phyloP scores from a whole-genome alignment of 148 eudicot genomes.

The Fagopyrum homotropicum region DNA sequence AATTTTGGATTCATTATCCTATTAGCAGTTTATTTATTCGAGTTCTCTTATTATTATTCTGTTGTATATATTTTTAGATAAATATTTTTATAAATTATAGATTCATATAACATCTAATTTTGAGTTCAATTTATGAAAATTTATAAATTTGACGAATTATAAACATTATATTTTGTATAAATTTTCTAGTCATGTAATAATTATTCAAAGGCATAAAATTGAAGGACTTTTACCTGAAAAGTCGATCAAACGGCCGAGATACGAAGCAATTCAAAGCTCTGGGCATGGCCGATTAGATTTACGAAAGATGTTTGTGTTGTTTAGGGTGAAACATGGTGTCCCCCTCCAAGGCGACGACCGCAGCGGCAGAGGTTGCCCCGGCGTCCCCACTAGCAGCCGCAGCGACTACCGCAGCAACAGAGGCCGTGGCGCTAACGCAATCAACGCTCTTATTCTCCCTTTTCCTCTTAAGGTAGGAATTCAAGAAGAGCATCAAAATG shows the following conservation, averaged over 20 bases:
- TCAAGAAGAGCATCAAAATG: constrained; percentile 51
- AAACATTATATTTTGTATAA: too few species aligned
- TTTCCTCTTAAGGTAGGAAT: constrained; percentile 50
- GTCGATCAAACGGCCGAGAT: background rate
- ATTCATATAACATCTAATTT: too few species aligned
- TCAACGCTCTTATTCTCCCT: constrained; percentile 2
- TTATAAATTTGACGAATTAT: too few species aligned
- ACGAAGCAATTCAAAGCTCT: background rate
- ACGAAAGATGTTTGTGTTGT: background rate
- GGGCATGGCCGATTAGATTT: background rate
- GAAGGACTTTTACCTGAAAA: background rate
- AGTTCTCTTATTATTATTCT: too few species aligned
- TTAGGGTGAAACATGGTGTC: background rate
- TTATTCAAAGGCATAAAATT: too few species aligned
- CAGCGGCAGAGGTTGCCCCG: background rate
- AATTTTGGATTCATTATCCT: too few species aligned
- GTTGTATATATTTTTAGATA: too few species aligned
- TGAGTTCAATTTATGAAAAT: too few species aligned
- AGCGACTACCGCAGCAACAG: background rate
- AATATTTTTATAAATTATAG: too few species aligned
- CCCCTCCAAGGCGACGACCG: background rate
- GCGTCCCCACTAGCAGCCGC: background rate
- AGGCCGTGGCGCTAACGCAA: background rate
- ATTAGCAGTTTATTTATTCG: too few species aligned
- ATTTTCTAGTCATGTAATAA: too few species aligned